Conservation (phyloP, 202 grass and related monocot genomes). For the Tripidium arundinaceum region DNA sequence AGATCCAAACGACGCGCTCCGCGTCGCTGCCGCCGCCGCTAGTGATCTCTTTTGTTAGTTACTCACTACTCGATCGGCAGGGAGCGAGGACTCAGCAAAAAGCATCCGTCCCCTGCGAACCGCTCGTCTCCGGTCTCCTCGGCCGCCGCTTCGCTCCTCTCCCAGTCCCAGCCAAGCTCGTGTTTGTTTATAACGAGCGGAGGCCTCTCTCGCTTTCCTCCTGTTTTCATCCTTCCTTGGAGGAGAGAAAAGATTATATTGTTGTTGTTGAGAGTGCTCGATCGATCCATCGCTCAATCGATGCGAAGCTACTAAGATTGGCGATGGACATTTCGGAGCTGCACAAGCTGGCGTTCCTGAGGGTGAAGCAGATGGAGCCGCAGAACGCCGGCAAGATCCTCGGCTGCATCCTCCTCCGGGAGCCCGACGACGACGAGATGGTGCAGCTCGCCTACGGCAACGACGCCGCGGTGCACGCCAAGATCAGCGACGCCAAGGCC, state of each 20-base stretch:
- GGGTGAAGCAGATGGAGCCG: constrained; percentile 63
- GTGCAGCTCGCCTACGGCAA: constrained; percentile 66
- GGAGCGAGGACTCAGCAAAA: neutral
- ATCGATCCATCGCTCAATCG: neutral
- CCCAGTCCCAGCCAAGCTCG: neutral
- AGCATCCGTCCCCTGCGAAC: neutral
- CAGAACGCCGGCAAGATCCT: constrained; percentile 72
- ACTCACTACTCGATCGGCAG: neutral
- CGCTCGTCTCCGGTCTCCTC: neutral
- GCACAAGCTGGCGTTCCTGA: constrained; percentile 46
- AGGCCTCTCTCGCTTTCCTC: neutral
- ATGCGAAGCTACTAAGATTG: neutral
- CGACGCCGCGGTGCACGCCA: constrained; percentile 41
- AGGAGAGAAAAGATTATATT: neutral
- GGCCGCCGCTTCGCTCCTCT: neutral
- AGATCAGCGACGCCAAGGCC: constrained; percentile 51
- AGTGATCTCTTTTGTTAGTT: neutral
- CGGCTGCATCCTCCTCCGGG: constrained; percentile 59
- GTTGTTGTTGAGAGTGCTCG: neutral
- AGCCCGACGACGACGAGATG: constrained; percentile 59
- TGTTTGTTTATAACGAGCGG: neutral
- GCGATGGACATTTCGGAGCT: constrained; percentile 71
- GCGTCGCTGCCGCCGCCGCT: neutral
- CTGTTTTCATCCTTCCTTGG: neutral
- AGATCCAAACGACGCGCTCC: constrained; percentile 32